Evolutionary conservation across 148 eudicot species (phyloP), one percentile per base, ranked within the genome.

Genomic region (Vaccinium macrocarpon): DNA sequence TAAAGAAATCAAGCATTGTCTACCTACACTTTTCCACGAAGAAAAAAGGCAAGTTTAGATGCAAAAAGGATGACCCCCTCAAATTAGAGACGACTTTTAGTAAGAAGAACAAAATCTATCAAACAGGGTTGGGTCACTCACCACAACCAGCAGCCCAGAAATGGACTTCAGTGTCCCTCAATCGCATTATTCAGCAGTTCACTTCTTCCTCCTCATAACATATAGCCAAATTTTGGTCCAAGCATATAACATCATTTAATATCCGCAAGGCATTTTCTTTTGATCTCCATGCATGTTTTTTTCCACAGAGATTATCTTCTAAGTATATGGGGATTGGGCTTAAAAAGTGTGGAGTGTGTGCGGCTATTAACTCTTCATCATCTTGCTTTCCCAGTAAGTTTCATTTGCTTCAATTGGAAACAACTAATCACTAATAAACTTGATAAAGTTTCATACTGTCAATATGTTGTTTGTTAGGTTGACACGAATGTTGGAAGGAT

Each of bases 271-370:
- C 62, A 19, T 52, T 14, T 52, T 52, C 53, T 72, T 71, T 71
- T 76, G 32, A n/a, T 79, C 84, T 70, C n/a, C 14, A 35, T 51
- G 48, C 49, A 42, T 57, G 56, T 71, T 61, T 29, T 81, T 21
- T 53, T 48, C 49, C 87, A 86, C 85, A 91, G 93, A 86, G 92
- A 90, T 83, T 91, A 90, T 82, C 88, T 91, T 42, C 71, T 91
- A 62, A 91, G 93, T 82, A 76, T 91, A 48, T 86, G 88, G 6
- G 93, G 93, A 72, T 86, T 91, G 88, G 93, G 93, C 68, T 84
- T 91, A 79, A 91, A 91, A 78, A 91, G 93, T 82, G 93, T 90
- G 77, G 93, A 91, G 80, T 91, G 93, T 85, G 91, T 91, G 52
- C 90, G 93, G 64, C 87, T 91, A 50, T 84, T 91, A 57, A 90